Percentiles rank a stretch among this genome's conserved stretches.
Evolutionary conservation across 2,329 filamentous ascomycete genomes (phyloP).

Genomic region (Fusarium sp.): DNA sequence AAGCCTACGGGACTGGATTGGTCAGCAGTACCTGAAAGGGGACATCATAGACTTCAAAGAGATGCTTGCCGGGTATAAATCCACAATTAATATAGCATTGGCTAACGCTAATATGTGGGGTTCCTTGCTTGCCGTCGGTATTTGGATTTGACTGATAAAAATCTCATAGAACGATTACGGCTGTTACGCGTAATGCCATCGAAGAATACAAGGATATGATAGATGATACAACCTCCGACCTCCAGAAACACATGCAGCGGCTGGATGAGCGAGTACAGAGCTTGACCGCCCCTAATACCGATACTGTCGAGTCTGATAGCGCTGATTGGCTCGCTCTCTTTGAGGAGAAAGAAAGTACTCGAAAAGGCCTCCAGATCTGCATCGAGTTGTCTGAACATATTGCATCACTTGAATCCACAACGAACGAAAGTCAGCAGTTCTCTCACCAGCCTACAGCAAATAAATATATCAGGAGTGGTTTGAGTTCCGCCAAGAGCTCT

Average conservation of each 20-base stretch:
- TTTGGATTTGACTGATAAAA: background rate
- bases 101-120: slow-evolving; percentile 36
- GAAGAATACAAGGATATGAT: slow-evolving; percentile 24
- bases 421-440: slow-evolving; percentile 1
- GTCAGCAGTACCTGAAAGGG: slow-evolving; percentile 56
- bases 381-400: slow-evolving; percentile 39
- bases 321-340: slow-evolving; percentile 34
- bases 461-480: slow-evolving; percentile 30
- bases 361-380: slow-evolving; percentile 39
- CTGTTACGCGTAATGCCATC: slow-evolving; percentile 10
- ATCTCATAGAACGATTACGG: slow-evolving; percentile 1
- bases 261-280: slow-evolving; percentile 21
- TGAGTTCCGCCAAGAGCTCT: slow-evolving; percentile 28
- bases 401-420: background rate
- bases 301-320: slow-evolving; percentile 12
- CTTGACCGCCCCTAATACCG: slow-evolving; percentile 1
- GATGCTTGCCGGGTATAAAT: slow-evolving; percentile 55
- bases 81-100: slow-evolving; percentile 40
- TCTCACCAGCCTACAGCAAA: slow-evolving; percentile 33
- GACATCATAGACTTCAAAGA: slow-evolving; percentile 55
- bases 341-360: slow-evolving; percentile 41
- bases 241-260: slow-evolving; percentile 17
- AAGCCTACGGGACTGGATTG: slow-evolving; percentile 59
- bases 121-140: background rate
- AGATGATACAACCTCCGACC: slow-evolving; percentile 24